Conservation (phyloP, 352 stramenopile genomes). For the Blastocystis hominis region DNA sequence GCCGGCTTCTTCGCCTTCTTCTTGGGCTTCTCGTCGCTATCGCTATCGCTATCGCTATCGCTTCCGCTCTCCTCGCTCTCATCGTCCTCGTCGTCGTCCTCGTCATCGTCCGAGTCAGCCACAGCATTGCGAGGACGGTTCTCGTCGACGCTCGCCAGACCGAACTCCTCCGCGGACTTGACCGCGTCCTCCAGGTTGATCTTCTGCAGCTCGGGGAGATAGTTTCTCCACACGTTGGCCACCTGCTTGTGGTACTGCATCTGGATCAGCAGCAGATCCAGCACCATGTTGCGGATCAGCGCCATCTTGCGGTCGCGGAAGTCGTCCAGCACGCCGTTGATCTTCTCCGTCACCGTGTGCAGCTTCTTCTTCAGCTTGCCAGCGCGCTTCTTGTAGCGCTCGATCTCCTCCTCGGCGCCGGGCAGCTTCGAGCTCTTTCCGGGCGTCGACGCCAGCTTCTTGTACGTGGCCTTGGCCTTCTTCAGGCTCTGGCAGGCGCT, state of each 20-base stretch:
- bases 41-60: background rate
- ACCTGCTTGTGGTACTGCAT: constrained; percentile 25
- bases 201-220: constrained; percentile 20
- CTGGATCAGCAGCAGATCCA: constrained; percentile 25
- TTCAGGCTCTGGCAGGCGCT: constrained; percentile 15
- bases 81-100: background rate
- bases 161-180: background rate
- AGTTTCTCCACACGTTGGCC: constrained; percentile 33
- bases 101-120: background rate
- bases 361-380: constrained; percentile 54
- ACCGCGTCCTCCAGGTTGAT: constrained; percentile 20
- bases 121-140: background rate
- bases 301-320: constrained; percentile 26
- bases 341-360: constrained; percentile 45
- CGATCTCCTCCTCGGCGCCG: constrained; percentile 15
- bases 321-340: constrained; percentile 25
- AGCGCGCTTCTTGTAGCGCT: constrained; percentile 24
- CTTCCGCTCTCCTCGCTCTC: background rate
- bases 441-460: background rate
- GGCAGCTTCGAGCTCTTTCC: constrained; percentile 1
- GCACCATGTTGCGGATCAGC: background rate
- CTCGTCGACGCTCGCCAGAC: background rate
- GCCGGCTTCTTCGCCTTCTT: constrained; percentile 39
- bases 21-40: constrained; percentile 23
- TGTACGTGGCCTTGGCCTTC: constrained; percentile 45